phyloP scores from a whole-genome alignment of 306 rosid species.

The Clitoria ternatea region DNA sequence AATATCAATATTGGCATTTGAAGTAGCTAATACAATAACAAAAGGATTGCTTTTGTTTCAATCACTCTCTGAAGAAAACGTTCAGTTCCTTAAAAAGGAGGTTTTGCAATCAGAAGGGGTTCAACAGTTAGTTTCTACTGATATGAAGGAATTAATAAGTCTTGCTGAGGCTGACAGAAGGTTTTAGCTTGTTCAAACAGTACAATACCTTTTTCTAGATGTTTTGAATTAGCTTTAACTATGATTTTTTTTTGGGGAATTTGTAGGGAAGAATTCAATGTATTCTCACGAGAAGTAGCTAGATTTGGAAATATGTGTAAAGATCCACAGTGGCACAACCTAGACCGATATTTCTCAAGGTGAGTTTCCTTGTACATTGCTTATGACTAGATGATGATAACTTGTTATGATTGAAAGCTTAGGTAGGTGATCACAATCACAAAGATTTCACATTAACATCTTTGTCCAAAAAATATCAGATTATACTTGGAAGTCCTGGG shows the following conservation, averaged over 20 bases:
- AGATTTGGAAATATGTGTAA: constrained; percentile 90
- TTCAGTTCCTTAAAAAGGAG: constrained; percentile 65
- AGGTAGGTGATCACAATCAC: constrained; percentile 14
- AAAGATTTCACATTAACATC: background rate
- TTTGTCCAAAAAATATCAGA: constrained; percentile 43
- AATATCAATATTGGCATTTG: constrained; percentile 84
- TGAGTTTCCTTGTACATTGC: constrained; percentile 23
- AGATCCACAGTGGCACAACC: constrained; percentile 89
- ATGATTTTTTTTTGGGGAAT: constrained; percentile 19
- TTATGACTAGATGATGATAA: constrained; percentile 1
- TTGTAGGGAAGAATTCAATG: constrained; percentile 69
- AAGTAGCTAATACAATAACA: constrained; percentile 87
- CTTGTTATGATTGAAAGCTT: constrained; percentile 17
- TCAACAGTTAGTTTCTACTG: constrained; percentile 60
- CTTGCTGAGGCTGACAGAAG: constrained; percentile 93
- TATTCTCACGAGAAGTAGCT: constrained; percentile 66
- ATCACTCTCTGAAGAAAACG: constrained; percentile 72
- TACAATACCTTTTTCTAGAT: constrained; percentile 11
- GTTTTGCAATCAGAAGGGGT: constrained; percentile 65
- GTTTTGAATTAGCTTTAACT: constrained; percentile 1
- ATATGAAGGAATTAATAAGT: constrained; percentile 58
- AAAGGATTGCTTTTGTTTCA: constrained; percentile 65
- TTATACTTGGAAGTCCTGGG: constrained; percentile 48
- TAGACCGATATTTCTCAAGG: constrained; percentile 71
- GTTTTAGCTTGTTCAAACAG: constrained; percentile 40